These are phyloP conservation scores for Colletotrichum sp. DNA, from an alignment of 2,329 filamentous ascomycete species.

Conservation along the genomic window DNA sequence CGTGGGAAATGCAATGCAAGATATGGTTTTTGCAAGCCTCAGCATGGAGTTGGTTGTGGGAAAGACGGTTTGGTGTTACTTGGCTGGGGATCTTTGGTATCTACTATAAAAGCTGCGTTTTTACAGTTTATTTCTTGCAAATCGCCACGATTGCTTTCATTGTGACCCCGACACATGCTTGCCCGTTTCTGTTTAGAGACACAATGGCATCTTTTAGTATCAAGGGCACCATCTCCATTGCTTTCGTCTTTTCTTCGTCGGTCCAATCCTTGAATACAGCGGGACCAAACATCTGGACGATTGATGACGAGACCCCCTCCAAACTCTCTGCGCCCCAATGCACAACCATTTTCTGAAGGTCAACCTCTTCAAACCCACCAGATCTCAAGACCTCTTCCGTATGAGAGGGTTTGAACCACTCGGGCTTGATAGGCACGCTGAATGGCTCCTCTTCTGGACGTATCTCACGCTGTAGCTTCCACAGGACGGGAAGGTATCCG, in stretches of 20 bases:
- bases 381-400: neutral
- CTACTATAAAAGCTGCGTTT: too few species aligned
- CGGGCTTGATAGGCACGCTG: conserved; percentile 12
- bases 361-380: conserved; percentile 6
- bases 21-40: too few species aligned
- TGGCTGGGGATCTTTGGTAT: too few species aligned
- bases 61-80: too few species aligned
- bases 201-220: neutral
- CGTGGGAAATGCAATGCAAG: too few species aligned
- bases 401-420: conserved; percentile 9
- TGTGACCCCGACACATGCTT: neutral
- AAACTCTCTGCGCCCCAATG: neutral
- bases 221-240: neutral
- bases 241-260: conserved; percentile 3
- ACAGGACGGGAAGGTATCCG: conserved; percentile 21
- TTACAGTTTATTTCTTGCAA: neutral
- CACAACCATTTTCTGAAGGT: neutral
- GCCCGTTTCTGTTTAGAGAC: neutral
- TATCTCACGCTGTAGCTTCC: conserved; percentile 12
- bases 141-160: conserved; percentile 17
- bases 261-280: neutral
- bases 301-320: neutral
- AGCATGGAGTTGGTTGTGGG: too few species aligned
- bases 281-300: neutral
- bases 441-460: conserved; percentile 18